Evolutionary conservation across 805 yeast genomes (phyloP).

Genomic region (Saturnispora diversa): DNA sequence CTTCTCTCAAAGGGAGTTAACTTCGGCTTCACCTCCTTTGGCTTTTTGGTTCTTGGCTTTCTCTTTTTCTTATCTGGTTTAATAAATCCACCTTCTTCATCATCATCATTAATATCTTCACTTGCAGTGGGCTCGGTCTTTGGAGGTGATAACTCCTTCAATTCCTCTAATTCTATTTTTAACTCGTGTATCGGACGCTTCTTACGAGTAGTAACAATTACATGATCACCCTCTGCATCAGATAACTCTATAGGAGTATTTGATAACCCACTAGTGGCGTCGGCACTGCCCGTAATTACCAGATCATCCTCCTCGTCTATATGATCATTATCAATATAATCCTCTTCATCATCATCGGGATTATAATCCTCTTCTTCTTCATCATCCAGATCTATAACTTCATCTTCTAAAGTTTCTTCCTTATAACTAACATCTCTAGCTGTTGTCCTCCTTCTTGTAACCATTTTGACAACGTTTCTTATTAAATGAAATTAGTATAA

Average conservation of each 20-base stretch:
- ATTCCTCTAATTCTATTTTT: slow-evolving; percentile 9
- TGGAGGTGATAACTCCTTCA: slow-evolving; percentile 16
- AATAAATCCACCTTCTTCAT: slow-evolving; percentile 31
- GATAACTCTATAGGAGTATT: slow-evolving; percentile 31
- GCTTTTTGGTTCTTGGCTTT: slow-evolving; percentile 16
- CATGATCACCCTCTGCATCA: slow-evolving; percentile 10
- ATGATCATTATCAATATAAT: slow-evolving; percentile 37
- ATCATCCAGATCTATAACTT: slow-evolving; percentile 1
- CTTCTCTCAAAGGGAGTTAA: slow-evolving; percentile 61
- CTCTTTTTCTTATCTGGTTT: slow-evolving; percentile 11
- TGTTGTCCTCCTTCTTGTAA: background rate
- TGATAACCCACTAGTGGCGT: slow-evolving; percentile 31
- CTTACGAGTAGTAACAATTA: slow-evolving; percentile 1
- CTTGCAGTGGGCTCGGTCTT: slow-evolving; percentile 22
- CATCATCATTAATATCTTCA: slow-evolving; percentile 38
- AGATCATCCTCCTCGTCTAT: slow-evolving; percentile 36
- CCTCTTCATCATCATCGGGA: slow-evolving; percentile 28
- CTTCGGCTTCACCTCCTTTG: slow-evolving; percentile 38
- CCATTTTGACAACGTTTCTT: background rate
- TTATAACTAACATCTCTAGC: slow-evolving; percentile 1
- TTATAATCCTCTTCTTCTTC: slow-evolving; percentile 26
- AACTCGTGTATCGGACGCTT: slow-evolving; percentile 6
- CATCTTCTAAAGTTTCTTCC: slow-evolving; percentile 4
- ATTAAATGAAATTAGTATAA: background rate
- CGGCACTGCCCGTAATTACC: slow-evolving; percentile 20